Evolutionary conservation across 139 green algal genomes (phyloP).

Genomic region (Tetradesmus lagerheimii): DNA sequence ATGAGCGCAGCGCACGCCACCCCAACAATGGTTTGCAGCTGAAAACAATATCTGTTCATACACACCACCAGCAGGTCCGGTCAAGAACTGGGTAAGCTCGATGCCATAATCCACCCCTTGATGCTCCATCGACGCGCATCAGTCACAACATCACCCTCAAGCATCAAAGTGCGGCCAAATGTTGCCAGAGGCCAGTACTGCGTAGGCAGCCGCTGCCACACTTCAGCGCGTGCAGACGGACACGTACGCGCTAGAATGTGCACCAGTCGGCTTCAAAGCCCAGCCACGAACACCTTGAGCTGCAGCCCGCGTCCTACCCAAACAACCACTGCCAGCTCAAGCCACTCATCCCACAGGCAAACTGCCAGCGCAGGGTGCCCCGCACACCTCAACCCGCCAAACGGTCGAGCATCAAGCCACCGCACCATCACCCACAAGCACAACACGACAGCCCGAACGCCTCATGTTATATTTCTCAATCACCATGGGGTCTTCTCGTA

Average conservation of each 20-base stretch:
- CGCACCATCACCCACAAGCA: not conserved
- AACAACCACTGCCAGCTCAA: too few relatives aligned
- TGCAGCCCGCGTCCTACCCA: too few relatives aligned
- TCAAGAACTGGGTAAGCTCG: too few relatives aligned
- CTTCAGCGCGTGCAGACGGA: too few relatives aligned
- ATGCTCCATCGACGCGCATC: too few relatives aligned
- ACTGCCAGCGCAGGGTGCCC: not conserved
- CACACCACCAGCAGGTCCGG: too few relatives aligned
- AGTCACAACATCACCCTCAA: not conserved
- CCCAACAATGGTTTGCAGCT: not conserved
- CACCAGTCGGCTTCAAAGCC: not conserved
- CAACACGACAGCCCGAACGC: not conserved
- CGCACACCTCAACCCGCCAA: too few relatives aligned
- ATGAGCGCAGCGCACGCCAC: not conserved
- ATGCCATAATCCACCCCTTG: too few relatives aligned
- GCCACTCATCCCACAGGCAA: too few relatives aligned
- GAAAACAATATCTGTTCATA: not conserved
- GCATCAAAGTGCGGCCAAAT: not conserved
- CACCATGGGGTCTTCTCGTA: slow-evolving; percentile 94
- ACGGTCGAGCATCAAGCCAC: not conserved
- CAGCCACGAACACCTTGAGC: too few relatives aligned
- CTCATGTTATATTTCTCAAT: not conserved
- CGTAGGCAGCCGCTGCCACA: too few relatives aligned
- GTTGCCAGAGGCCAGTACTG: too few relatives aligned
- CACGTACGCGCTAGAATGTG: not conserved